Evolutionary conservation across 768 basidiomycete species (phyloP).

Genomic region (Collybia nuda): DNA sequence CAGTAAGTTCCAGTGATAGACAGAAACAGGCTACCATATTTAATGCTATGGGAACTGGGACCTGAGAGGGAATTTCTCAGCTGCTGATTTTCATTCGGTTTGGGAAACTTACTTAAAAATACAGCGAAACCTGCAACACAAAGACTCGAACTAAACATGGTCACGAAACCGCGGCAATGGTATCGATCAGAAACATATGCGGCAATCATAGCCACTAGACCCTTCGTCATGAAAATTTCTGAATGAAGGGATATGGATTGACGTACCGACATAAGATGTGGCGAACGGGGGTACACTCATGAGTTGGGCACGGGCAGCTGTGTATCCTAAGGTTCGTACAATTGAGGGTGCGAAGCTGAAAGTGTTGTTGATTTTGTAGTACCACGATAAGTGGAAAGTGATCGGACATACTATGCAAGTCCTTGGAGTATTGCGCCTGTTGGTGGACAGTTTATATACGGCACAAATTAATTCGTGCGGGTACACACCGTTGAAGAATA

Average conservation of each 20-base stretch:
- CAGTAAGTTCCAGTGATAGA: constrained; percentile 31
- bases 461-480: not conserved
- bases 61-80: constrained; percentile 7
- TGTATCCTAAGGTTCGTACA: no score
- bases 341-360: not conserved
- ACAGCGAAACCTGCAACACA: constrained; percentile 33
- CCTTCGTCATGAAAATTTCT: no score
- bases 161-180: constrained; percentile 30
- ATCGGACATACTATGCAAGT: constrained; percentile 28
- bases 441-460: not conserved
- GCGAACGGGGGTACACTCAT: constrained; percentile 19
- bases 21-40: constrained; percentile 38
- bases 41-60: constrained; percentile 16
- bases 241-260: not conserved
- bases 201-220: constrained; percentile 31
- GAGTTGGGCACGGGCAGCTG: no score
- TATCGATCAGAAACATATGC: constrained; percentile 36
- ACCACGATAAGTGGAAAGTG: not conserved
- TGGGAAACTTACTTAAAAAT: constrained; percentile 30
- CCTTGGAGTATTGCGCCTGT: constrained; percentile 17
- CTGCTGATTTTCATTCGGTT: not conserved
- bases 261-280: constrained; percentile 31
- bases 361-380: not conserved
- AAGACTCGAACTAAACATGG: constrained; percentile 29
- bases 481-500: constrained; percentile 32